These are phyloP conservation scores for Blastobotrys elegans DNA, from an alignment of 1,139 yeast species.

Conservation along the genomic window DNA sequence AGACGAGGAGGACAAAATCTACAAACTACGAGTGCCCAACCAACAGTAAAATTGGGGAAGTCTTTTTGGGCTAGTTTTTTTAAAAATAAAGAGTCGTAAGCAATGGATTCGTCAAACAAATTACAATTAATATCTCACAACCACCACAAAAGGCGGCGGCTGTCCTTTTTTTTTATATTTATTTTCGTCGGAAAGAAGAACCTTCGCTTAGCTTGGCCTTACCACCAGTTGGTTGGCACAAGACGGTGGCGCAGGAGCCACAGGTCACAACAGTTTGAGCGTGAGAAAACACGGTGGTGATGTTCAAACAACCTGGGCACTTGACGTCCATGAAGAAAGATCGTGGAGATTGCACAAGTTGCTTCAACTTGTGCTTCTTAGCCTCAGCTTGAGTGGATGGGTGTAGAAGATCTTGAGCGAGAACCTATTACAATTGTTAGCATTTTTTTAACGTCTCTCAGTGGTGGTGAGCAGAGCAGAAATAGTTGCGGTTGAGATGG, in stretches of 20 bases:
- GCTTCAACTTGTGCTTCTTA: constrained; percentile 95
- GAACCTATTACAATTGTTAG: constrained; percentile 50
- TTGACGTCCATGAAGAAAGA: constrained; percentile 99
- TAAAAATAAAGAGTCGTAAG: constrained; percentile 4
- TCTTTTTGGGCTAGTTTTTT: neutral
- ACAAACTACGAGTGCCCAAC: constrained; percentile 1
- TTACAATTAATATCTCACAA: neutral
- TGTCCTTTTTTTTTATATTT: constrained; percentile 34
- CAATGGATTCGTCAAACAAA: neutral
- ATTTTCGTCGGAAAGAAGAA: constrained; percentile 98
- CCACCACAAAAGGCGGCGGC: neutral
- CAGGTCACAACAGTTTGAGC: constrained; percentile 99
- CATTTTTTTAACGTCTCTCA: neutral
- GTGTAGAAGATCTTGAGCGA: constrained; percentile 97
- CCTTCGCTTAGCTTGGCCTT: constrained; percentile 99
- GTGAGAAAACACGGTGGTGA: constrained; percentile 99
- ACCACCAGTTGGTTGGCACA: constrained; percentile 99
- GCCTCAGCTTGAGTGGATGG: constrained; percentile 96
- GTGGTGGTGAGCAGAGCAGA: no score
- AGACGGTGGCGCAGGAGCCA: constrained; percentile 96
- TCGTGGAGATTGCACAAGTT: constrained; percentile 96
- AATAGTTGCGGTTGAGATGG: no score
- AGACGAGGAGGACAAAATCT: constrained; percentile 7
- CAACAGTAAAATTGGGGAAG: neutral
- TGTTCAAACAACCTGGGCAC: constrained; percentile 98